Evolutionary conservation across 495 filamentous ascomycete genomes (phyloP), one percentile per base, ranked within the genome.

Genomic region (Xylaria longipes): DNA sequence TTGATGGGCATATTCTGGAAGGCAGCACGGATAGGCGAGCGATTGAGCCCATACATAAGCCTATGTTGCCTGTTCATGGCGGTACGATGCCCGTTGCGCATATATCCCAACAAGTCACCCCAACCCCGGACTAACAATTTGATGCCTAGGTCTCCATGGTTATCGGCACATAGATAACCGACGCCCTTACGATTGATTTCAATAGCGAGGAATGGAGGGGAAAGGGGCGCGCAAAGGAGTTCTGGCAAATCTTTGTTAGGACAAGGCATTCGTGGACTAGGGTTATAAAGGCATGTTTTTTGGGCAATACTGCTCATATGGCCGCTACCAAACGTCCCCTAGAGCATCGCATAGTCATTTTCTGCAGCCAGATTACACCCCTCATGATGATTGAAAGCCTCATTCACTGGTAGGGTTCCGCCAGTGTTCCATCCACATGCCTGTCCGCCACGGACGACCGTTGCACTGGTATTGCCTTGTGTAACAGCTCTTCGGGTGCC

Each of bases 1-100:
- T 81, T 97, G 17, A 89, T 93, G 73, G 95, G 95, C 52, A 90
- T 96, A 60, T 97, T 99, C 82, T 99, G 96, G 96, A 98, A 98
- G 81, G 96, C 91, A 71, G 96, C 96, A 39, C 87, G 96, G 72
- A 89, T 99, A 77, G 96, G 96, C 35, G 96, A 99, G 86, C 85
- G 96, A 69, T 81, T 99, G 67, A 97, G 94, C 76, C 97, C 96
- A 54, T 98, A 99, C 80, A 93, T 99, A 69, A 97, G 95, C 83
- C 82, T 98, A 76, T 97, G 94, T 80, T 98, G 97, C 80, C 84
- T 97, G 12, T 76, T 93, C 74, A 98, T 98, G 94, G 97, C 97
- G 71, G 96, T 98, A 80, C 60, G 83, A 58, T 35, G 20, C 31
- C 22, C 45, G 31, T 50, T 41, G 41, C 39, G 22, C 48, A 27